Percentiles rank a stretch among this genome's conserved stretches.
Conservation (phyloP, 805 yeast genomes). For the Saturnispora sanitii region DNA sequence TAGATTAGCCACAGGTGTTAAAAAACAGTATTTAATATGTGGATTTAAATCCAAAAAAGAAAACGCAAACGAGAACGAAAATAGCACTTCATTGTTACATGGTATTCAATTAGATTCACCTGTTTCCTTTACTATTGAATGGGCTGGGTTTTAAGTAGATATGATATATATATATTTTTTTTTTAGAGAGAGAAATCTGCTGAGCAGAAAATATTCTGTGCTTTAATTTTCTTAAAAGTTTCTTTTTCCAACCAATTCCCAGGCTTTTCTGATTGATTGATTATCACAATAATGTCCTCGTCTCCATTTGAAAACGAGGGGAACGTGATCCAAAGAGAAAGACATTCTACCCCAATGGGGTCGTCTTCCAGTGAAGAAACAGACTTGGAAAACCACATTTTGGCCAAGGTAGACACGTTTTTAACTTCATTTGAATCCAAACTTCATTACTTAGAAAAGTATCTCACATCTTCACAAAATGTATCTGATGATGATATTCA, state of each 20-base stretch:
- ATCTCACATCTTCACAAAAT: slow-evolving; percentile 14
- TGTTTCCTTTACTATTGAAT: slow-evolving; percentile 66
- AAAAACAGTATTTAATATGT: slow-evolving; percentile 66
- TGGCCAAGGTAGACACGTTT: slow-evolving; percentile 23
- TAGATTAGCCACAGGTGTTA: slow-evolving; percentile 84
- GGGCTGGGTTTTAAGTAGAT: slow-evolving; percentile 72
- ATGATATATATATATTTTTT: too few relatives aligned
- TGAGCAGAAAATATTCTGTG: too few relatives aligned
- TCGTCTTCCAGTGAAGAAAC: neutral
- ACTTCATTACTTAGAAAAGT: slow-evolving; percentile 23
- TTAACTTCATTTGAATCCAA: slow-evolving; percentile 22
- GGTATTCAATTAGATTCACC: slow-evolving; percentile 20
- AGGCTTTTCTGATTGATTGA: too few relatives aligned
- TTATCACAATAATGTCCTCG: too few relatives aligned
- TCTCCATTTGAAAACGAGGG: neutral
- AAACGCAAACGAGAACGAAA: neutral
- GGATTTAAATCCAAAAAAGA: slow-evolving; percentile 21
- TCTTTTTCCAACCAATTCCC: too few relatives aligned
- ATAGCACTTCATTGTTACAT: slow-evolving; percentile 10
- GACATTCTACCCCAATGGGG: neutral
- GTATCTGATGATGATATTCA: slow-evolving; percentile 8
- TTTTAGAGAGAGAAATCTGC: neutral
- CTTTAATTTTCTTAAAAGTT: too few relatives aligned
- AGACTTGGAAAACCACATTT: slow-evolving; percentile 20
- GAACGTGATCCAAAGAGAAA: neutral